These are phyloP conservation scores for Euclidium syriacum DNA, from an alignment of 345 rosid species.

Conservation along the genomic window DNA sequence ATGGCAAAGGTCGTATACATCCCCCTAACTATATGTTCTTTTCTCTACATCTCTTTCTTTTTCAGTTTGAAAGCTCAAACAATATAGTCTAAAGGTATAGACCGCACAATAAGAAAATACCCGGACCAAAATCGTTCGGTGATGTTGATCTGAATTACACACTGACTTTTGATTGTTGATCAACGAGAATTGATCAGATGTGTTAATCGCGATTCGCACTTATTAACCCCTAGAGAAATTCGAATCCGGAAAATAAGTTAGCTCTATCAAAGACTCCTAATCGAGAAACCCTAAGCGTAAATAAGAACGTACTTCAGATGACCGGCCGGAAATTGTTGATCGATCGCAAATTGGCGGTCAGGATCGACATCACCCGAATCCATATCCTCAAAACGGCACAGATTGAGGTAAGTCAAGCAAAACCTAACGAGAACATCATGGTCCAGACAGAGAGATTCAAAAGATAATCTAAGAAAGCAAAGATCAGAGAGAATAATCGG, in stretches of 20 bases:
- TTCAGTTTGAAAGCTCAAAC: background rate
- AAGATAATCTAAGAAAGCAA: background rate
- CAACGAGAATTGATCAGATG: slow-evolving; percentile 4
- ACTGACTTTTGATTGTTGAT: background rate
- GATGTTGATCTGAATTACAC: too few relatives aligned
- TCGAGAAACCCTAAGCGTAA: background rate
- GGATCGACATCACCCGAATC: background rate
- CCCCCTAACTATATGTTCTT: background rate
- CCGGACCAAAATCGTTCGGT: too few relatives aligned
- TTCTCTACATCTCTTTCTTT: background rate
- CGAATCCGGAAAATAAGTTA: background rate
- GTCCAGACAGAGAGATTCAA: background rate
- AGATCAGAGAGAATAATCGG: background rate
- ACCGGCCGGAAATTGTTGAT: too few relatives aligned
- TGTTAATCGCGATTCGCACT: background rate
- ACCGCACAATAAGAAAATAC: background rate
- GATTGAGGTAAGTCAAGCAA: background rate
- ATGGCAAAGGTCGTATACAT: slow-evolving; percentile 17
- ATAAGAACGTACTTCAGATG: background rate
- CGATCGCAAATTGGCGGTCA: background rate
- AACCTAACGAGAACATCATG: background rate
- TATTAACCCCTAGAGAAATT: background rate
- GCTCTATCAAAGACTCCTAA: background rate
- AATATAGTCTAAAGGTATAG: background rate
- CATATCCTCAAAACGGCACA: too few relatives aligned